Percentiles rank a stretch among this genome's conserved stretches.
phyloP scores from a whole-genome alignment of 208 protist genomes.

The Polymyxa betae region DNA sequence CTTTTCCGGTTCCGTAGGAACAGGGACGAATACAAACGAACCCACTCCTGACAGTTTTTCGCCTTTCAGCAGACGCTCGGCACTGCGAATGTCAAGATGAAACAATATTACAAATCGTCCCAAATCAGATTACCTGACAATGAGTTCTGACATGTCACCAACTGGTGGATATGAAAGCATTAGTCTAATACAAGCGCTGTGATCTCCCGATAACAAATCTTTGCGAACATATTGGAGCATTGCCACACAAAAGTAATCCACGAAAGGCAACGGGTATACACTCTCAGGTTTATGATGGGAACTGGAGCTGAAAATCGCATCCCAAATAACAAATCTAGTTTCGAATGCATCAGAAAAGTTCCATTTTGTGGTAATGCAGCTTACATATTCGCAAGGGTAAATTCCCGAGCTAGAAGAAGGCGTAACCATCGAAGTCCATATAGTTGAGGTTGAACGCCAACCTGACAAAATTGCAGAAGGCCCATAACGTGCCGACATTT shows the following conservation, averaged over 20 bases:
- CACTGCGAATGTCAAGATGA: background rate
- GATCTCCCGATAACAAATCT: background rate
- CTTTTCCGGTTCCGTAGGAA: background rate
- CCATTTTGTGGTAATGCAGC: background rate
- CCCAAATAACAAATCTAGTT: background rate
- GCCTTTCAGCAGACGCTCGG: background rate
- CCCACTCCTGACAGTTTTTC: background rate
- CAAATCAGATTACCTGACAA: background rate
- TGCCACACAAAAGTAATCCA: background rate
- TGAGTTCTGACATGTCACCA: background rate
- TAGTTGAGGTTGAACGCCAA: constrained; percentile 41
- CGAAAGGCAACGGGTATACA: background rate
- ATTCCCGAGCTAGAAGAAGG: constrained; percentile 31
- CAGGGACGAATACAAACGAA: background rate
- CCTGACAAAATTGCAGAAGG: background rate
- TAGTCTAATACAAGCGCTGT: background rate
- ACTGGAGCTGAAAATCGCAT: background rate
- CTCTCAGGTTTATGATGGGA: background rate
- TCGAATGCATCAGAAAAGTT: background rate
- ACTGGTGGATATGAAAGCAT: background rate
- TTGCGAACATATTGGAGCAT: background rate
- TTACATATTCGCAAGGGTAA: background rate
- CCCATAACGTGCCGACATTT: background rate
- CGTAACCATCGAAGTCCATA: constrained; percentile 50
- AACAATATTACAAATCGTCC: background rate